These are phyloP conservation scores for Venturia pyrina DNA, from an alignment of 2,329 filamentous ascomycete species.

Conservation along the genomic window DNA sequence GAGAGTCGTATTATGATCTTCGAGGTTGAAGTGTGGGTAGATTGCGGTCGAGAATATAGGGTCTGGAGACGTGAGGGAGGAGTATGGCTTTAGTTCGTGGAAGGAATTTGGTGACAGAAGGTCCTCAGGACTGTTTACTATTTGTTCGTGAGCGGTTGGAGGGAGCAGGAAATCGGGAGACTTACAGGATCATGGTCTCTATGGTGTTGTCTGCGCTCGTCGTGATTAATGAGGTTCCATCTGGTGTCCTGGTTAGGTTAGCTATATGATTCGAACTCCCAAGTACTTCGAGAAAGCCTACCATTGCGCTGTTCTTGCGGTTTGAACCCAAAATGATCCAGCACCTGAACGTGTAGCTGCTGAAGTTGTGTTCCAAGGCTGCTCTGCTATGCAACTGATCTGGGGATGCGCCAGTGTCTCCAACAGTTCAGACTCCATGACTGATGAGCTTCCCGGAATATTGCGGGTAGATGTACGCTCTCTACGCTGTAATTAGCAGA, in stretches of 20 bases:
- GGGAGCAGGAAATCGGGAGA: conserved; percentile 16
- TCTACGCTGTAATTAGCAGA: not conserved
- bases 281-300: not conserved
- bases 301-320: conserved; percentile 1
- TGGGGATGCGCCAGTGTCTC: not conserved
- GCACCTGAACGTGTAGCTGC: not conserved
- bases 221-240: conserved; percentile 48
- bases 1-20: conserved; percentile 38
- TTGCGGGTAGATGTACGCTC: not conserved
- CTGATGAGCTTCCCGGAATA: not conserved
- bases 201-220: conserved; percentile 41
- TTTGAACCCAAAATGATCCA: not conserved
- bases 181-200: conserved; percentile 45
- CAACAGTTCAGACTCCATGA: not conserved
- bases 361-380: not conserved
- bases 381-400: not conserved
- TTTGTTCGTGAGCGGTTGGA: conserved; percentile 13
- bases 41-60: conserved; percentile 44
- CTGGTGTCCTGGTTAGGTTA: conserved; percentile 33
- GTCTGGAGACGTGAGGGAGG: conserved; percentile 34
- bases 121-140: not conserved
- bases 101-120: conserved; percentile 36
- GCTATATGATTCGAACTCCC: not conserved
- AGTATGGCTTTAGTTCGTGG: conserved; percentile 39
- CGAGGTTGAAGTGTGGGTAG: conserved; percentile 45